Conservation (phyloP, 169 alveolate species). For the Eimeria necatrix region DNA sequence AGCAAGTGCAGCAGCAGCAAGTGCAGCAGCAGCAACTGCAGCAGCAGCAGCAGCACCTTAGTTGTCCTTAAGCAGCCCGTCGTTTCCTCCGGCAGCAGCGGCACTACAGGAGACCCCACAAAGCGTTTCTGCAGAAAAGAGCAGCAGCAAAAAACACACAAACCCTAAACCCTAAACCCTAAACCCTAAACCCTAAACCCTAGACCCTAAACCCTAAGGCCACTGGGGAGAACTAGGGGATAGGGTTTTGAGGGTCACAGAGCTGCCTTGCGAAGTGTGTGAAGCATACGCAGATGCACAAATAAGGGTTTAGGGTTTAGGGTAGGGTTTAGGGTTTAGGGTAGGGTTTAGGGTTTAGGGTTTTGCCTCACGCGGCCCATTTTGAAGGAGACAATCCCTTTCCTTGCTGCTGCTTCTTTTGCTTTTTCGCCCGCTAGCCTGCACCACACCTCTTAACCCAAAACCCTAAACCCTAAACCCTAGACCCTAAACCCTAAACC, state of each 20-base stretch:
- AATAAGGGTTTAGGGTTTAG: neutral
- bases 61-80: slow-evolving; percentile 12
- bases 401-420: slow-evolving; percentile 11
- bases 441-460: neutral
- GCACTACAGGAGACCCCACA: neutral
- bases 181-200: too few species aligned
- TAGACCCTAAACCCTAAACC: too few species aligned
- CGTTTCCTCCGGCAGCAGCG: neutral
- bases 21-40: slow-evolving; percentile 2
- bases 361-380: slow-evolving; percentile 12
- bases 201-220: too few species aligned
- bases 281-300: neutral
- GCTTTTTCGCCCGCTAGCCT: slow-evolving; percentile 36
- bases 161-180: neutral
- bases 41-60: neutral
- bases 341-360: slow-evolving; percentile 45
- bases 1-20: neutral
- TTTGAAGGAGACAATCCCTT: slow-evolving; percentile 7
- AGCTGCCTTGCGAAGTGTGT: too few species aligned
- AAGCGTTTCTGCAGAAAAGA: neutral
- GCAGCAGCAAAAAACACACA: neutral
- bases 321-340: neutral
- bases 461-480: too few species aligned
- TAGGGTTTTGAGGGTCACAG: too few species aligned
- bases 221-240: too few species aligned